Conservation (phyloP, 441 rosid genomes). For the Pelargonium myrrhifolium region DNA sequence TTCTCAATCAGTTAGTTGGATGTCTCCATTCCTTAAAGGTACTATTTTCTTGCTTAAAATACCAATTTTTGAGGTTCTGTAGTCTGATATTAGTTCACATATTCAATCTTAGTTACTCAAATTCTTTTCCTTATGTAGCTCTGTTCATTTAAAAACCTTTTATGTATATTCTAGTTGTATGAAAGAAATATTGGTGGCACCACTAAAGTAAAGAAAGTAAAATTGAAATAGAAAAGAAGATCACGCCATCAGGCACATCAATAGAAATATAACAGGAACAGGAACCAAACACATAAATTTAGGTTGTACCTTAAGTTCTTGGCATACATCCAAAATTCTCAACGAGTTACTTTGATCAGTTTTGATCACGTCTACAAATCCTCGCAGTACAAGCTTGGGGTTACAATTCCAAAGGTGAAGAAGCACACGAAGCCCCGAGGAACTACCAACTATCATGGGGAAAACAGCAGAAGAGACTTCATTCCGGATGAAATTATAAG, state of each 20-base stretch:
- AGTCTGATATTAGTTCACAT: background rate
- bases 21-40: background rate
- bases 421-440: conserved; percentile 47
- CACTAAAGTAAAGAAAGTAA: background rate
- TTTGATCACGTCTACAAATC: conserved; percentile 51
- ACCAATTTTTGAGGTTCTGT: background rate
- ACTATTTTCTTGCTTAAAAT: too few relatives aligned
- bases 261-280: background rate
- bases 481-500: conserved; percentile 69
- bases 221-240: background rate
- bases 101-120: background rate
- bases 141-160: background rate
- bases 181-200: background rate
- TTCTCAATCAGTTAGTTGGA: too few relatives aligned
- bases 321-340: conserved; percentile 68
- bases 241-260: background rate
- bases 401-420: conserved; percentile 76
- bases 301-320: conserved; percentile 69
- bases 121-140: background rate
- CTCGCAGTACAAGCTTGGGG: conserved; percentile 64
- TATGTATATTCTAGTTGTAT: background rate
- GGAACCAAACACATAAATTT: conserved; percentile 2
- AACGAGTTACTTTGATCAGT: conserved; percentile 49
- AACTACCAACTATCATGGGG: conserved; percentile 51
- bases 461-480: conserved; percentile 65